Base-by-base conservation (phyloP, 169 alveolate genomes). In the Cryptosporidium tyzzeri region DNA sequence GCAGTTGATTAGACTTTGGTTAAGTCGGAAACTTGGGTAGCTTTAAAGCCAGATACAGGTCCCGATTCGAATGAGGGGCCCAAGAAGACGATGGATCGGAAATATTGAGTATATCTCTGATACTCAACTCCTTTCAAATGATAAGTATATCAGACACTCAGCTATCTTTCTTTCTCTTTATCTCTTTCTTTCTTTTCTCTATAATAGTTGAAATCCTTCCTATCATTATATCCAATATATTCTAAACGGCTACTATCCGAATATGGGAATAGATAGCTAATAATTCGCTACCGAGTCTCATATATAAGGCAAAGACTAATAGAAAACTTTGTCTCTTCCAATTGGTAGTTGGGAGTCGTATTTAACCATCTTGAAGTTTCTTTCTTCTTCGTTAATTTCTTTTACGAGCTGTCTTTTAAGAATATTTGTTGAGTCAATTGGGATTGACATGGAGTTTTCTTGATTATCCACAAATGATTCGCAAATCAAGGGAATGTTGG, bases 271-370 rank as follows among this genome's bases (percentile, higher is more conserved):
- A 21, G 29, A 26, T 55, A 55, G 37, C 39, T 55, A 23, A 35
- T 55, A 23, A 55, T 21, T 37, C 6, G 18, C 67, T 23, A 26
- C 29, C 37, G 23, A 26, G 67, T 26, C 35, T 55, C 31, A 9
- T 55, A 55, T 55, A 23, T 6, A 55, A 55, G 37, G 21, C 62
- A 55, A 21, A 9, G 35, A 10, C 48, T 65, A 65, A 37, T 65
- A 65, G 44, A 65, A 65, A n/a, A 65, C 44, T 12, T 31, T 12
- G 67, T 71, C 65, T 55, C 41, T 71, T 33, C 69, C 45, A 35
- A 35, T 23, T n/a, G 85, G 85, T 6, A 71, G 45, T 51, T 71
- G 85, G 23, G 85, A 50, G 51, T 71, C 85, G 33, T 29, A 71
- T 33, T 71, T 71, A 51, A 50, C 48, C 61, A 55, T 48, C 44